Evolutionary conservation across 2,329 filamentous ascomycete species (phyloP), one percentile per base, ranked within the genome.

Genomic region (Cladophialophora yegresii): DNA sequence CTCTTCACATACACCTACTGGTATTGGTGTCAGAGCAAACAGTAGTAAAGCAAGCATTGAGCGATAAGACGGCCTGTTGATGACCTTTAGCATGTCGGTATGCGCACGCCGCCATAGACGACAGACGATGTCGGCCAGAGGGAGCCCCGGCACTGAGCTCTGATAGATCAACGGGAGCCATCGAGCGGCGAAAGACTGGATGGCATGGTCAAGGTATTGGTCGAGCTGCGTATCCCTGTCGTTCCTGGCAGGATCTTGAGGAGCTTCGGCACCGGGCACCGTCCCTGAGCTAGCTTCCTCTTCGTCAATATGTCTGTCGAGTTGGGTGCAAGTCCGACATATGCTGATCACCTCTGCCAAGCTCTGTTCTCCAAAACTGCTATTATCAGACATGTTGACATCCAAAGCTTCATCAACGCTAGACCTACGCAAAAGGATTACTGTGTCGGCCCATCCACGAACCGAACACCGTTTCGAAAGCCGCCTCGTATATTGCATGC

Each of bases 401-500:
- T 43, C 20, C 22, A 13, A 12, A 13, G 13, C 26, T 13, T 28
- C 28, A n/a, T n/a, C 36, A 16, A 43, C 33, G 20, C 6, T 9
- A 43, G 40, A 70, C 77, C 22, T 69, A 80, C 77, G 76, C 64
- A 54, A 80, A 80, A 13, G 78, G 78, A 64, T 77, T 78, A 61
- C 78, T 76, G 56, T 79, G 75, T 64, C 74, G 75, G 0, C 78
- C 77, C 70, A 80, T 74, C 77, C 77, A 79, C 0, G 76, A 79
- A 1, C 77, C 78, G 67, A 80, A 79, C 0, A 79, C 72, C 1
- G 74, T 72, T 55, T 79, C 77, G 40, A 79, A 80, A 0, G 74
- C 75, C 45, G 71, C 67, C 22, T 71, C 67, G 62, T 78, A 79
- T 20, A 79, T 72, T 1, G 57, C 64, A 43, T 65, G 68, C 2